Percentiles rank a stretch among this genome's conserved stretches.
These are phyloP conservation scores for Saccharomyces hybrid DNA, from an alignment of 1,139 yeast species.

Conservation along the genomic window DNA sequence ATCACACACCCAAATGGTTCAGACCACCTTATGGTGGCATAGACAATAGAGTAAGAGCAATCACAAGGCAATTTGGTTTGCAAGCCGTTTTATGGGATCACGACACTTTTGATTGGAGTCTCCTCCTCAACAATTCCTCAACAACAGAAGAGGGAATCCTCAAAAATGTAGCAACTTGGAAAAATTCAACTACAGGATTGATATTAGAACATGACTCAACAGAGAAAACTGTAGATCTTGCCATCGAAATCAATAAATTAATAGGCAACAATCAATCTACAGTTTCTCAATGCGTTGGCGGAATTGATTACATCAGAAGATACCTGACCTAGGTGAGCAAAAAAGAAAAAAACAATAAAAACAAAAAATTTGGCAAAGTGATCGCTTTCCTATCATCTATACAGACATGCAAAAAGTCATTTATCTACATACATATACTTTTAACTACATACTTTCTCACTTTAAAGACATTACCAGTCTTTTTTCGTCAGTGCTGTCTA, in stretches of 20 bases:
- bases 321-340: constrained; percentile 2
- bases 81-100: constrained; percentile 86
- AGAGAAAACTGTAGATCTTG: constrained; percentile 59
- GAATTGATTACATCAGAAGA: constrained; percentile 35
- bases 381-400: neutral
- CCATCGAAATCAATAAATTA: constrained; percentile 46
- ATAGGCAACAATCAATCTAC: constrained; percentile 57
- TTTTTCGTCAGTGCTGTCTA: constrained; percentile 63
- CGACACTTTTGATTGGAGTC: constrained; percentile 88
- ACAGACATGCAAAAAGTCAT: neutral
- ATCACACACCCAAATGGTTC: constrained; percentile 86
- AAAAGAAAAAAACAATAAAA: neutral
- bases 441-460: constrained; percentile 20
- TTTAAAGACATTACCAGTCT: constrained; percentile 57
- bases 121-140: constrained; percentile 35
- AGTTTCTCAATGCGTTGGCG: constrained; percentile 78
- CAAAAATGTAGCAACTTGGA: constrained; percentile 49
- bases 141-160: constrained; percentile 43
- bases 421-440: neutral
- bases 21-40: constrained; percentile 95
- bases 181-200: constrained; percentile 44
- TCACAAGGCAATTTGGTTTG: constrained; percentile 78
- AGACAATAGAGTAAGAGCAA: constrained; percentile 75
- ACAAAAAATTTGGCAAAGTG: neutral
- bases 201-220: constrained; percentile 82